Conservation (phyloP, 441 rosid genomes). For the Brassica balearica region DNA sequence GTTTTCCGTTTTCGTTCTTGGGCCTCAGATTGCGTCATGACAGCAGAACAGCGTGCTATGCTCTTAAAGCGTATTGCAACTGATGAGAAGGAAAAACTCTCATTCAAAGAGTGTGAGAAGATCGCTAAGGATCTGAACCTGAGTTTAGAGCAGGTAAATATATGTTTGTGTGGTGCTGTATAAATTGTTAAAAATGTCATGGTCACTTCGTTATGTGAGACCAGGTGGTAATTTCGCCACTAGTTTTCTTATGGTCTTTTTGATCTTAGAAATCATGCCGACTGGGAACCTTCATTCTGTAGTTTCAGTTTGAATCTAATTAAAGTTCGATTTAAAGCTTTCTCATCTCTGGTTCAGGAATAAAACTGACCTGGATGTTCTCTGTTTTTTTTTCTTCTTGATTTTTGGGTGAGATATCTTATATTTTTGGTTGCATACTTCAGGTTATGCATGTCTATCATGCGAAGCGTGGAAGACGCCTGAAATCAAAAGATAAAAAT, state of each 20-base stretch:
- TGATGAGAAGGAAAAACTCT: constrained; percentile 59
- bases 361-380: constrained; percentile 32
- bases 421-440: constrained; percentile 37
- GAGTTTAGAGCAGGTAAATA: constrained; percentile 82
- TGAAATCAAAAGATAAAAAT: constrained; percentile 46
- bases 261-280: constrained; percentile 24
- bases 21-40: constrained; percentile 80
- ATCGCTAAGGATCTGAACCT: constrained; percentile 87
- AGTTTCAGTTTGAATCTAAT: constrained; percentile 9
- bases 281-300: constrained; percentile 26
- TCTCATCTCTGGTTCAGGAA: constrained; percentile 18
- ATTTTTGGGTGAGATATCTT: constrained; percentile 25
- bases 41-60: constrained; percentile 84
- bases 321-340: constrained; percentile 13
- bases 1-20: constrained; percentile 79
- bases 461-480: constrained; percentile 62
- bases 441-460: constrained; percentile 88
- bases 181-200: constrained; percentile 29
- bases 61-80: constrained; percentile 59
- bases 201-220: constrained; percentile 11
- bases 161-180: constrained; percentile 30
- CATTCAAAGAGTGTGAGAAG: constrained; percentile 79
- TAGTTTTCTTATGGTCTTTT: constrained; percentile 14
- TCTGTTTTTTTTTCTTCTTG: background rate
- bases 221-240: constrained; percentile 26